phyloP scores from a whole-genome alignment of 768 basidiomycete species.

The Boletales sp. region DNA sequence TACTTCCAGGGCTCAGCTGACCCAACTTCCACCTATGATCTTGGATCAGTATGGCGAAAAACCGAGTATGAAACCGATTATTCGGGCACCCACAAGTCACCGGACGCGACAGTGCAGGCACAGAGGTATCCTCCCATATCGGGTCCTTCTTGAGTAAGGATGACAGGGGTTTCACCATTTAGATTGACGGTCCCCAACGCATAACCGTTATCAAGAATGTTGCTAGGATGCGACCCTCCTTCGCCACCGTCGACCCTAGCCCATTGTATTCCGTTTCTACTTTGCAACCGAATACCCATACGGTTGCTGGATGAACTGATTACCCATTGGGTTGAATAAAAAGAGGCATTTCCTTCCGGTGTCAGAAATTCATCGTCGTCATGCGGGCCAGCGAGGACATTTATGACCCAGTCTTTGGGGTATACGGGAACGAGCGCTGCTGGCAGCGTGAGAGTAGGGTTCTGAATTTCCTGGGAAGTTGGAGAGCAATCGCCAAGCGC shows the following conservation, averaged over 20 bases:
- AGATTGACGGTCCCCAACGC: constrained; percentile 53
- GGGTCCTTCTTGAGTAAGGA: constrained; percentile 58
- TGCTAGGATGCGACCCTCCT: constrained; percentile 67
- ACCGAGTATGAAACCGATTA: neutral
- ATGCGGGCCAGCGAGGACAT: constrained; percentile 61
- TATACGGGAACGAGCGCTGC: constrained; percentile 39
- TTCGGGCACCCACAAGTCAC: constrained; percentile 42
- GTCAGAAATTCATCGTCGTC: constrained; percentile 57
- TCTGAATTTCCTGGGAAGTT: constrained; percentile 8
- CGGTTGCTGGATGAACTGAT: constrained; percentile 59
- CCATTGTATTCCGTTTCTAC: constrained; percentile 45
- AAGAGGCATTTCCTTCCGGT: constrained; percentile 40
- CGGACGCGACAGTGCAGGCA: constrained; percentile 47
- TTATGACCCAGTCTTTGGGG: constrained; percentile 46
- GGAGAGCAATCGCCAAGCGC: constrained; percentile 35
- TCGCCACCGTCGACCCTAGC: constrained; percentile 56
- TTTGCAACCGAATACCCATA: constrained; percentile 59
- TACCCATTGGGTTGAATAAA: constrained; percentile 52
- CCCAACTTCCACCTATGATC: constrained; percentile 60
- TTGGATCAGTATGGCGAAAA: neutral
- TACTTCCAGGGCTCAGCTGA: constrained; percentile 56
- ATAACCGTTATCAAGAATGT: constrained; percentile 63
- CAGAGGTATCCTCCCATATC: constrained; percentile 65
- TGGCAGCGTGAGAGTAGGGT: constrained; percentile 21
- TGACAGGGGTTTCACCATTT: constrained; percentile 69